Conservation (phyloP, 345 rosid genomes). For the Jatropha curcas region DNA sequence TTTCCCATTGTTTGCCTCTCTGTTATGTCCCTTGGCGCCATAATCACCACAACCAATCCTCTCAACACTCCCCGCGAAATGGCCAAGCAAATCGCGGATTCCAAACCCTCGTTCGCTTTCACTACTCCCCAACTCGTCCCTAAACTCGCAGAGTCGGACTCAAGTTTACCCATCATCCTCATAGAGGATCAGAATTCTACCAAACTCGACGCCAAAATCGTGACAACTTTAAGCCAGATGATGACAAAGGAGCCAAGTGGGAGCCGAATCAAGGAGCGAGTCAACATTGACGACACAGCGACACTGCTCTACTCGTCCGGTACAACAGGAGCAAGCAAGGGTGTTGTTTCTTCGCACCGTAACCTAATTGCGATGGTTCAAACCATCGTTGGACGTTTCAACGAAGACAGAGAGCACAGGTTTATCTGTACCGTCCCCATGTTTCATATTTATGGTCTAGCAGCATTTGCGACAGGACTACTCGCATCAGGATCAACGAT, state of each 20-base stretch:
- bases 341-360: constrained; percentile 73
- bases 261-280: constrained; percentile 54
- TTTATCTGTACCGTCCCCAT: constrained; percentile 86
- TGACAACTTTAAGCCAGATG: constrained; percentile 51
- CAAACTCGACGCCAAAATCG: constrained; percentile 23
- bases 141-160: constrained; percentile 46
- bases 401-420: constrained; percentile 36
- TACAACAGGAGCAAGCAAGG: constrained; percentile 87
- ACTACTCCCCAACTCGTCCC: constrained; percentile 55
- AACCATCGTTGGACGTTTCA: constrained; percentile 36
- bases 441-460: constrained; percentile 84
- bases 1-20: constrained; percentile 94
- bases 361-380: constrained; percentile 70
- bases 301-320: constrained; percentile 90
- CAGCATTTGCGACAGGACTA: constrained; percentile 59
- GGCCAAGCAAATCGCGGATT: constrained; percentile 59
- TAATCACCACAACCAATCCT: constrained; percentile 82
- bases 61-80: constrained; percentile 79
- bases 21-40: constrained; percentile 89
- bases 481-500: constrained; percentile 70
- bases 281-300: constrained; percentile 72
- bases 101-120: constrained; percentile 73
- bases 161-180: constrained; percentile 52
- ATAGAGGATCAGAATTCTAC: constrained; percentile 39
- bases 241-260: constrained; percentile 38